phyloP scores from a whole-genome alignment of 2,329 filamentous ascomycete genomes.

The Fusarium sarcochroum region DNA sequence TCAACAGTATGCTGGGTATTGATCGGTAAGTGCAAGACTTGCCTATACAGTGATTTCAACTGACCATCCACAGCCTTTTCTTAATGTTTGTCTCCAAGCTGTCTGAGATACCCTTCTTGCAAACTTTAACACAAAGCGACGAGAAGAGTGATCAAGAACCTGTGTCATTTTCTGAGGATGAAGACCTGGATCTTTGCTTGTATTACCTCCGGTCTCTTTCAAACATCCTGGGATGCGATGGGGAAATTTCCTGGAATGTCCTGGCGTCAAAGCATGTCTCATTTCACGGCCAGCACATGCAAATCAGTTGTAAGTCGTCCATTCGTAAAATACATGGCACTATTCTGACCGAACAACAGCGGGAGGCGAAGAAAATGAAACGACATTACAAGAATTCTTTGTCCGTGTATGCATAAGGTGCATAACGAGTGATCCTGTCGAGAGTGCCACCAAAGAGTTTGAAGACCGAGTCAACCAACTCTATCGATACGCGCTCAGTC shows the following conservation, averaged over 20 bases:
- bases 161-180: slow-evolving; percentile 62
- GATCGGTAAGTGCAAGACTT: slow-evolving; percentile 65
- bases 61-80: slow-evolving; percentile 65
- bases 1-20: slow-evolving; percentile 75
- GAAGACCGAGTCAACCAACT: slow-evolving; percentile 71
- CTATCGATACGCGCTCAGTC: slow-evolving; percentile 77
- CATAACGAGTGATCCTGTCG: slow-evolving; percentile 56
- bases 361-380: slow-evolving; percentile 65
- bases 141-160: slow-evolving; percentile 35
- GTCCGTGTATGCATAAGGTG: slow-evolving; percentile 75
- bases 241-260: slow-evolving; percentile 77
- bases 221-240: slow-evolving; percentile 78
- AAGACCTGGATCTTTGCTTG: slow-evolving; percentile 81
- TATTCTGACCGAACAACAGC: slow-evolving; percentile 55
- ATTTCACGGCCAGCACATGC: slow-evolving; percentile 48
- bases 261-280: slow-evolving; percentile 71
- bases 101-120: slow-evolving; percentile 67
- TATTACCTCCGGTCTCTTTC: slow-evolving; percentile 84
- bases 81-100: slow-evolving; percentile 72
- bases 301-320: slow-evolving; percentile 63
- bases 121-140: slow-evolving; percentile 29
- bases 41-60: neutral
- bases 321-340: neutral
- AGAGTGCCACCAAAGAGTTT: slow-evolving; percentile 46
- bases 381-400: slow-evolving; percentile 77